phyloP scores from a whole-genome alignment of 208 protist genomes.

The Wallacemonas sp. region DNA sequence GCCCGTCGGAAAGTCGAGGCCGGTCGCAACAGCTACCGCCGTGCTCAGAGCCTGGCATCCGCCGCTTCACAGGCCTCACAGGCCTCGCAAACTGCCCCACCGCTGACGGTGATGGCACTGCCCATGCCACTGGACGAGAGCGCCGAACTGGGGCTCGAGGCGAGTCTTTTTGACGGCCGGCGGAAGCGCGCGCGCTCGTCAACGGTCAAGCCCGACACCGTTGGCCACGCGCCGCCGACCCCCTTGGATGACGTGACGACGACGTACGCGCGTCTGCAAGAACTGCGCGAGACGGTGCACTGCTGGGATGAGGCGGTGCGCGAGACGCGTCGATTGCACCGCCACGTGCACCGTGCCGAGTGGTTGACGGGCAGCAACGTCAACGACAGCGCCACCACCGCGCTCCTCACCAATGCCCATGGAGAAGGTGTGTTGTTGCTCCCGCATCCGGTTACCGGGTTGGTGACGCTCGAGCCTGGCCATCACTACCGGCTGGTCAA shows the following conservation, averaged over 20 bases:
- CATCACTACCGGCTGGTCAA: constrained; percentile 64
- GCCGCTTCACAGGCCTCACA: too few relatives aligned
- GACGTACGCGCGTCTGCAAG: not conserved
- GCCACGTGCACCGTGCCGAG: not conserved
- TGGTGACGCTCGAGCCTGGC: constrained; percentile 40
- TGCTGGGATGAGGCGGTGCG: not conserved
- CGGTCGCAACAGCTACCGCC: not conserved
- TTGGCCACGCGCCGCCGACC: too few relatives aligned
- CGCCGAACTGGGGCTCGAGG: not conserved
- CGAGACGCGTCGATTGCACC: too few relatives aligned
- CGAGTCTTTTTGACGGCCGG: not conserved
- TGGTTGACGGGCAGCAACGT: not conserved
- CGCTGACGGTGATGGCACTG: too few relatives aligned
- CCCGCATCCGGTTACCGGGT: constrained; percentile 47
- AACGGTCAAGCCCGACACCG: not conserved
- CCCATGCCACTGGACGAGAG: too few relatives aligned
- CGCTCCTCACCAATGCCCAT: not conserved
- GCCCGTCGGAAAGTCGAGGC: constrained; percentile 8
- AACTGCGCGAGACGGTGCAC: not conserved
- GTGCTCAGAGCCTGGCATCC: not conserved
- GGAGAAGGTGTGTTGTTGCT: constrained; percentile 40
- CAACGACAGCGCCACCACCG: too few relatives aligned
- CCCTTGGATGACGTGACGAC: not conserved
- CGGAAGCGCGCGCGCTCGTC: not conserved
- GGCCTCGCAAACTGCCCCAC: too few relatives aligned